A percentile compares a stretch with the other conserved stretches of the same genome.
These are phyloP conservation scores for Pachyrhizus erosus DNA, from an alignment of 306 rosid species.

Conservation along the genomic window DNA sequence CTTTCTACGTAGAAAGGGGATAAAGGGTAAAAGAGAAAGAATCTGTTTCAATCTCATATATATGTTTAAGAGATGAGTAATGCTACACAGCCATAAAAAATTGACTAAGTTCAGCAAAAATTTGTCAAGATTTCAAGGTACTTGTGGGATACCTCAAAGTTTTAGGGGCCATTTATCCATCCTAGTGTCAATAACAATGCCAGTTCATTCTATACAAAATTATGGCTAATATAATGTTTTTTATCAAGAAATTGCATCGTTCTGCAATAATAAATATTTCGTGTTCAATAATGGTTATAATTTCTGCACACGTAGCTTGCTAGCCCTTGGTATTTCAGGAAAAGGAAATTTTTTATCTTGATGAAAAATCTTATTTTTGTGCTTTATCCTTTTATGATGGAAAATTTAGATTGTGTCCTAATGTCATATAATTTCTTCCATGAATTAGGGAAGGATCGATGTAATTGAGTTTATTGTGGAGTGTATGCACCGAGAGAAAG, in stretches of 20 bases:
- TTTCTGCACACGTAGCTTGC: conserved; percentile 16
- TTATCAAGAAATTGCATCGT: conserved; percentile 16
- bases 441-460: conserved; percentile 71
- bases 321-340: conserved; percentile 2
- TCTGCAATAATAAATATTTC: conserved; percentile 2
- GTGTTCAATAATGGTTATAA: background rate
- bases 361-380: conserved; percentile 7
- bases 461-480: conserved; percentile 74
- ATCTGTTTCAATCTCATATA: conserved; percentile 10
- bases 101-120: background rate
- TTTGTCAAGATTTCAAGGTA: background rate
- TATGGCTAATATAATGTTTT: background rate
- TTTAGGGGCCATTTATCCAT: conserved; percentile 10
- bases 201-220: background rate
- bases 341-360: background rate
- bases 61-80: background rate
- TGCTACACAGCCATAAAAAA: background rate
- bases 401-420: conserved; percentile 8
- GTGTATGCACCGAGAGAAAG: conserved; percentile 67
- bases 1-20: conserved; percentile 8
- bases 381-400: conserved; percentile 13
- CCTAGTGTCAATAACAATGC: conserved; percentile 21
- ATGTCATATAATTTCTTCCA: conserved; percentile 25
- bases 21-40: conserved; percentile 30
- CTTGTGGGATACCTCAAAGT: conserved; percentile 21